Percentiles rank a stretch among this genome's conserved stretches.
Evolutionary conservation across 75 land plant species (phyloP).

Genomic region (Gnetum montanum): DNA sequence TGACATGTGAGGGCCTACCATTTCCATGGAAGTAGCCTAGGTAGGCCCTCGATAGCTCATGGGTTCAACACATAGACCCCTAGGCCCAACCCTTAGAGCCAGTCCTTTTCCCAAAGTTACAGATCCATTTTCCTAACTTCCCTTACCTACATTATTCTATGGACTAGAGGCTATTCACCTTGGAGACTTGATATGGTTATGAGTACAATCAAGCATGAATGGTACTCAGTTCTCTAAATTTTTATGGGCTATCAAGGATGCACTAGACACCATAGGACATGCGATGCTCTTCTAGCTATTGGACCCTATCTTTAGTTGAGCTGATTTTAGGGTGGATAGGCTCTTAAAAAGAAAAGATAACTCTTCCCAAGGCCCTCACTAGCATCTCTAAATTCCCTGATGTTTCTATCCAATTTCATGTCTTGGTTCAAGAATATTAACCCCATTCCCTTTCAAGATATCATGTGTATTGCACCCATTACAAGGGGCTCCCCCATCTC

Average conservation of each 20-base stretch:
- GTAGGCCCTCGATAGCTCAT: not conserved
- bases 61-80: not conserved
- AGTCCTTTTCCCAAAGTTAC: too few species aligned
- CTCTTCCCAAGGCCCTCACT: slow-evolving; percentile 14
- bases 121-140: not conserved
- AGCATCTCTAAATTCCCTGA: too few species aligned
- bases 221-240: not conserved
- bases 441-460: slow-evolving; percentile 13
- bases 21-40: not conserved
- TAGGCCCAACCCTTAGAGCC: not conserved
- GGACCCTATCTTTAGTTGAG: not conserved
- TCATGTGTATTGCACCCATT: too few species aligned
- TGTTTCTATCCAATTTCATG: not conserved
- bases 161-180: not conserved
- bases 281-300: too few species aligned
- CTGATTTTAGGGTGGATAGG: not conserved
- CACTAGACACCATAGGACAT: not conserved
- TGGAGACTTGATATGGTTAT: not conserved
- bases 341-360: slow-evolving; percentile 16
- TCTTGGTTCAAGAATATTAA: slow-evolving; percentile 12
- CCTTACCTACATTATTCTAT: not conserved
- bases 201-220: not conserved
- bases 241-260: not conserved
- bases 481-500: too few species aligned
- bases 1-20: not conserved